Evolutionary conservation across 495 filamentous ascomycete species (phyloP).

Genomic region (Terfezia claveryi): DNA sequence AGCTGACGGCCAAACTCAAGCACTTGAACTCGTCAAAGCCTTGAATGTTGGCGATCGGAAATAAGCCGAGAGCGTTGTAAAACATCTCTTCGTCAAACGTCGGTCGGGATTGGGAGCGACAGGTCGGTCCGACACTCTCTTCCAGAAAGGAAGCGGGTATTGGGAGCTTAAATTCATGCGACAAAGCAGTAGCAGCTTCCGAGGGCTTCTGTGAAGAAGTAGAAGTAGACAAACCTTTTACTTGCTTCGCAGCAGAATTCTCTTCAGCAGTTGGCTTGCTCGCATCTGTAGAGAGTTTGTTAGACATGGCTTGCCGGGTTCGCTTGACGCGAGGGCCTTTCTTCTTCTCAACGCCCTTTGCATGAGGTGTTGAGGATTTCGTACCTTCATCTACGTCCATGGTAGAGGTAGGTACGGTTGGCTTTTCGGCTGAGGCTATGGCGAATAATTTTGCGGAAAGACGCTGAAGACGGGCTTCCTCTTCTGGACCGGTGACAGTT

Average conservation of each 20-base stretch:
- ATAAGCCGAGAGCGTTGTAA: not conserved
- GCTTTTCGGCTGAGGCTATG: conserved; percentile 6
- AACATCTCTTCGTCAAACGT: not conserved
- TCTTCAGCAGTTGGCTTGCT: not conserved
- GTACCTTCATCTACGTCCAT: not conserved
- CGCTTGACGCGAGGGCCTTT: not conserved
- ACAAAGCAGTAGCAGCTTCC: not conserved
- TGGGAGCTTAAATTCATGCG: not conserved
- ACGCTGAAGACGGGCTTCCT: conserved; percentile 9
- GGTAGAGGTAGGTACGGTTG: not conserved
- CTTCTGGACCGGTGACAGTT: conserved; percentile 7
- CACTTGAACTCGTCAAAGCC: not conserved
- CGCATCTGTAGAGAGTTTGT: not conserved
- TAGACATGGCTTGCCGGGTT: not conserved
- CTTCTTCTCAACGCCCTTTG: not conserved
- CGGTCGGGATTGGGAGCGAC: not conserved
- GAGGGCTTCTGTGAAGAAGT: not conserved
- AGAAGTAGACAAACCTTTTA: not conserved
- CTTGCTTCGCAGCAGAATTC: not conserved
- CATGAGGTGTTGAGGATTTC: not conserved
- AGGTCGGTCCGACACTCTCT: not conserved
- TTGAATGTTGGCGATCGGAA: not conserved
- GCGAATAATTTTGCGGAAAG: conserved; percentile 10
- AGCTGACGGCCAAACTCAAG: not conserved
- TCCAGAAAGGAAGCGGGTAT: not conserved